These are phyloP conservation scores for Athelia psychrophila DNA, from an alignment of 1,284 basidiomycete genomes.

Conservation along the genomic window DNA sequence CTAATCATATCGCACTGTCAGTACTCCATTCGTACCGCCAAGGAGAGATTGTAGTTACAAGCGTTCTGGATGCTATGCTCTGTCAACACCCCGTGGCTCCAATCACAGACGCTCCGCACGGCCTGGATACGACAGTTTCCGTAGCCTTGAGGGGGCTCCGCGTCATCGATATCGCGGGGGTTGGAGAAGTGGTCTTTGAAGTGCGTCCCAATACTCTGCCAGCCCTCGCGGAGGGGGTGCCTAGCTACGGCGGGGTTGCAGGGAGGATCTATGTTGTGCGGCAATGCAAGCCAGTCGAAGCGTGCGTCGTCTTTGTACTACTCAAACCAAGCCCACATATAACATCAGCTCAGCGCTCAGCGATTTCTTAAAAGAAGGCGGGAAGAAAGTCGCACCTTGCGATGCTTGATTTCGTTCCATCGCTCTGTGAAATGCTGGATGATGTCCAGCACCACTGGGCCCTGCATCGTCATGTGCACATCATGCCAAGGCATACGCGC, in stretches of 20 bases:
- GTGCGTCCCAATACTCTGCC: conserved; percentile 52
- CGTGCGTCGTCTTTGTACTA: conserved; percentile 26
- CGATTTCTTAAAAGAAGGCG: conserved; percentile 10
- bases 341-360: background rate
- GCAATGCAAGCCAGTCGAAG: conserved; percentile 81
- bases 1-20: conserved; percentile 32
- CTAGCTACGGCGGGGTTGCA: conserved; percentile 67
- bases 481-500: conserved; percentile 91
- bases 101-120: conserved; percentile 82
- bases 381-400: conserved; percentile 47
- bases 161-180: conserved; percentile 33
- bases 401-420: conserved; percentile 83
- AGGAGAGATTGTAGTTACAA: conserved; percentile 48
- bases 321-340: background rate
- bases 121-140: conserved; percentile 71
- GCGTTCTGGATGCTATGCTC: conserved; percentile 87
- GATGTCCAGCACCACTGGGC: conserved; percentile 84
- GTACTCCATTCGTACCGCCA: conserved; percentile 1
- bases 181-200: conserved; percentile 62
- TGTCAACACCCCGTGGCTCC: conserved; percentile 87
- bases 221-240: conserved; percentile 69
- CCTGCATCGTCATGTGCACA: conserved; percentile 85
- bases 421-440: conserved; percentile 89
- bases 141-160: conserved; percentile 30
- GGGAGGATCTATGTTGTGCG: conserved; percentile 60